Conservation (phyloP, 2,329 filamentous ascomycete genomes). For the Fusarium bulbicola region DNA sequence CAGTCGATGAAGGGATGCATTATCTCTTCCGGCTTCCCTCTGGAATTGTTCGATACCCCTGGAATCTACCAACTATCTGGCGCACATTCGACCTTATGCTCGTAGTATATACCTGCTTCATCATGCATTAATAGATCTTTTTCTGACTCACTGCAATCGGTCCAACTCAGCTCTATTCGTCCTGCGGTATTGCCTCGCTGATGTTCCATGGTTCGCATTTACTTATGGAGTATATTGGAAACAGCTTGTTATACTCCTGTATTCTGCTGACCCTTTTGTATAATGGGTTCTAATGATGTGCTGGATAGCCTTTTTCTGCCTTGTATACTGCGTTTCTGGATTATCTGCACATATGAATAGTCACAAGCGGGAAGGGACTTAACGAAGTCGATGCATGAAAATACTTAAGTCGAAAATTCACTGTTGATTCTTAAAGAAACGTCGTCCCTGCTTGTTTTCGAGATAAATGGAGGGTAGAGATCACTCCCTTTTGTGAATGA, state of each 20-base stretch:
- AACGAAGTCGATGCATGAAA: conserved; percentile 29
- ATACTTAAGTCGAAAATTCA: neutral
- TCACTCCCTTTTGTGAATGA: neutral
- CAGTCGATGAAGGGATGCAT: conserved; percentile 34
- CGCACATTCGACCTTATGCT: conserved; percentile 16
- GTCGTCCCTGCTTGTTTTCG: neutral
- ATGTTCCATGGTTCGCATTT: neutral
- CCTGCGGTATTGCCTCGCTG: conserved; percentile 3
- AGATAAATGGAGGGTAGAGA: too few species aligned
- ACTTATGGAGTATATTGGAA: conserved; percentile 7
- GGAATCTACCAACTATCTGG: conserved; percentile 24
- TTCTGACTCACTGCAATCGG: neutral
- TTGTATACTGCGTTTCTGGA: conserved; percentile 18
- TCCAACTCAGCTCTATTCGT: conserved; percentile 1
- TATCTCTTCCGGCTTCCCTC: conserved; percentile 13
- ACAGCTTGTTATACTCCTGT: conserved; percentile 10
- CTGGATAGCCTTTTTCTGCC: conserved; percentile 11
- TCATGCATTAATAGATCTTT: conserved; percentile 20
- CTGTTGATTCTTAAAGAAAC: neutral
- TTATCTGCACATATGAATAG: conserved; percentile 24
- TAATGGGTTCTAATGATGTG: conserved; percentile 28
- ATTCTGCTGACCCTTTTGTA: conserved; percentile 18
- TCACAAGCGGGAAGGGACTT: conserved; percentile 27
- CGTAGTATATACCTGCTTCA: conserved; percentile 13
- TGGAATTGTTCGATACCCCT: conserved; percentile 40